A percentile compares a stretch with the other conserved stretches of the same genome.
Conservation (phyloP, 768 basidiomycete species). For the Tylopilus felleus region DNA sequence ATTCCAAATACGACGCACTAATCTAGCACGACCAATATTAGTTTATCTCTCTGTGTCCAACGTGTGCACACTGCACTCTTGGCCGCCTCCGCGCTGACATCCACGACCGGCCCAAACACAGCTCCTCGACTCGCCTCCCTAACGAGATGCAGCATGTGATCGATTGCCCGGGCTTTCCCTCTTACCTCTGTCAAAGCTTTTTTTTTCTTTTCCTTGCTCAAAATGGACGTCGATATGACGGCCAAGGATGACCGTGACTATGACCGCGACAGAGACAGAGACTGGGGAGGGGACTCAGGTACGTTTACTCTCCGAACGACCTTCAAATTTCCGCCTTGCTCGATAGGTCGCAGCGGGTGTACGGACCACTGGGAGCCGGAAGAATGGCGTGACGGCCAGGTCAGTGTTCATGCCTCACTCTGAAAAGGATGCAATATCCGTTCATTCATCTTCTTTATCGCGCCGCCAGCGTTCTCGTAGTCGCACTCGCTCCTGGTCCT, state of each 20-base stretch:
- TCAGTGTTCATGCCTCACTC: constrained; percentile 33
- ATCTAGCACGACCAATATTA: no score
- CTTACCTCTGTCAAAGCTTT: constrained; percentile 7
- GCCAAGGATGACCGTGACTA: constrained; percentile 71
- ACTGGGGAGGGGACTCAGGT: constrained; percentile 60
- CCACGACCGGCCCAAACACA: no score
- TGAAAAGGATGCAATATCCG: not conserved
- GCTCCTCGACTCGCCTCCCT: no score
- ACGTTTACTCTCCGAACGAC: constrained; percentile 10
- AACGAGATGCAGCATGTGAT: no score
- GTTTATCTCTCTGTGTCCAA: no score
- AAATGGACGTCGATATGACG: constrained; percentile 83
- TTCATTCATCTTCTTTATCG: constrained; percentile 28
- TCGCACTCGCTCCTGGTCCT: constrained; percentile 65
- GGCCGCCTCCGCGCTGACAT: no score
- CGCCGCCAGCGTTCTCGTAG: constrained; percentile 69
- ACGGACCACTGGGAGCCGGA: constrained; percentile 85
- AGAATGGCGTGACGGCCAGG: constrained; percentile 68
- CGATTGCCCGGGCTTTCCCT: constrained; percentile 10
- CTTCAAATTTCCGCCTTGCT: not conserved
- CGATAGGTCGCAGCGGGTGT: constrained; percentile 43
- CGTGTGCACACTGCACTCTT: no score
- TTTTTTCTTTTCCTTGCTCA: constrained; percentile 13
- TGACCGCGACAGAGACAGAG: constrained; percentile 51
- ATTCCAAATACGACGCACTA: no score